Evolutionary conservation across 495 filamentous ascomycete species (phyloP).

Genomic region (Penicillium coffeae): DNA sequence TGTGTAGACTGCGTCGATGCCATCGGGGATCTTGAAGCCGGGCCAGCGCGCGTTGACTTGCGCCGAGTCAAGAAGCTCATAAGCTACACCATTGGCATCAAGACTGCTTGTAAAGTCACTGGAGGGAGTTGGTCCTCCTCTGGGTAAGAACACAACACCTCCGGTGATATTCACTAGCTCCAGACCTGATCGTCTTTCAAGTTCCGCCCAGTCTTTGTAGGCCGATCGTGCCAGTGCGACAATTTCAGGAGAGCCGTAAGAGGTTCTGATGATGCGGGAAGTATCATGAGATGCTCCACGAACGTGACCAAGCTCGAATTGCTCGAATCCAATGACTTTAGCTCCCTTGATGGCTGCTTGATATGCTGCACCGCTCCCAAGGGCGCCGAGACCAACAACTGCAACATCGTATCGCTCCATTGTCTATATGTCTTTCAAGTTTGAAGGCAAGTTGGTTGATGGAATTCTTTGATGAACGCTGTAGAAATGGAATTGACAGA

Average conservation of each 20-base stretch:
- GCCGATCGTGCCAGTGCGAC: conserved; percentile 15
- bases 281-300: conserved; percentile 17
- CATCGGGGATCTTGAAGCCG: conserved; percentile 23
- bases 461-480: too few species aligned
- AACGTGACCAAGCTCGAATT: conserved; percentile 18
- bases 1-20: conserved; percentile 20
- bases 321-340: conserved; percentile 16
- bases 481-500: too few species aligned
- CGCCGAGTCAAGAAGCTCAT: conserved; percentile 19
- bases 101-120: conserved; percentile 16
- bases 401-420: conserved; percentile 14
- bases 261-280: conserved; percentile 17
- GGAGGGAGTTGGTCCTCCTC: conserved; percentile 7
- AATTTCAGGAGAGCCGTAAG: conserved; percentile 10
- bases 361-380: conserved; percentile 17
- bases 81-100: conserved; percentile 14
- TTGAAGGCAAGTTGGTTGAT: too few species aligned
- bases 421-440: too few species aligned
- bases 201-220: conserved; percentile 20
- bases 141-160: conserved; percentile 18
- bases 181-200: too few species aligned
- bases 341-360: conserved; percentile 16
- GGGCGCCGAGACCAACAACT: conserved; percentile 18
- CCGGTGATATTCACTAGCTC: conserved; percentile 9
- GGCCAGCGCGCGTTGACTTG: conserved; percentile 27